These are phyloP conservation scores for Anisogramma anomala DNA, from an alignment of 2,329 filamentous ascomycete species.

Conservation along the genomic window DNA sequence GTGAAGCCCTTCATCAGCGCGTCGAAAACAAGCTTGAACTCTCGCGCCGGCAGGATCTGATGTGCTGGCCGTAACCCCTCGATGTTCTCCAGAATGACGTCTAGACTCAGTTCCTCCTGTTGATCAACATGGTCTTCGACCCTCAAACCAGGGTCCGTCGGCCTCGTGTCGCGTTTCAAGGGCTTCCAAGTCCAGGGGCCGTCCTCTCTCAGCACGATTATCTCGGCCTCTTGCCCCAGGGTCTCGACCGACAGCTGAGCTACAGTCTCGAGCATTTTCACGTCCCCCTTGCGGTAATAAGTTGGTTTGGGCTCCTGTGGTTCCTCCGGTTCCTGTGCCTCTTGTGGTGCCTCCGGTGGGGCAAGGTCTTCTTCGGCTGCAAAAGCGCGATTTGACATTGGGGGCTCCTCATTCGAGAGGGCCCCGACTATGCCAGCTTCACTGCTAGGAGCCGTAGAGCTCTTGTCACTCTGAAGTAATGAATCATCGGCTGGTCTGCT, in stretches of 20 bases:
- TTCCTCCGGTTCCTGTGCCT: background rate
- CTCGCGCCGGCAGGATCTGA: constrained; percentile 25
- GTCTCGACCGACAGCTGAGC: constrained; percentile 22
- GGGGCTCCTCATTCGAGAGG: background rate
- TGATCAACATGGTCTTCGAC: constrained; percentile 14
- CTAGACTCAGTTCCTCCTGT: constrained; percentile 15
- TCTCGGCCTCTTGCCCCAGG: constrained; percentile 30
- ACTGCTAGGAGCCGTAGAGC: background rate
- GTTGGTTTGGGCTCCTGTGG: background rate
- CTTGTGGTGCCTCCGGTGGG: background rate
- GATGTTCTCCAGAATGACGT: constrained; percentile 34
- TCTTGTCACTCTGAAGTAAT: background rate
- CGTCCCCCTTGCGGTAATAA: constrained; percentile 12
- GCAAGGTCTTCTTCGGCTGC: background rate
- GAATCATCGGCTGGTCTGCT: background rate
- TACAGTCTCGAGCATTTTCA: constrained; percentile 3
- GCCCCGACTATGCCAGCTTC: too few relatives aligned
- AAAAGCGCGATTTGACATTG: background rate
- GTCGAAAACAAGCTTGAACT: constrained; percentile 31
- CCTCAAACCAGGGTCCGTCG: background rate
- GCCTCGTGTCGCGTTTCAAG: background rate
- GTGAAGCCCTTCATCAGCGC: constrained; percentile 36
- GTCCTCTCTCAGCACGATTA: constrained; percentile 36
- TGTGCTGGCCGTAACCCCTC: constrained; percentile 36
- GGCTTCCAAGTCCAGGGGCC: constrained; percentile 14